Evolutionary conservation across 352 stramenopile species (phyloP), one percentile per base, ranked within the genome.

Genomic region (Globisporangium iwayamae): DNA sequence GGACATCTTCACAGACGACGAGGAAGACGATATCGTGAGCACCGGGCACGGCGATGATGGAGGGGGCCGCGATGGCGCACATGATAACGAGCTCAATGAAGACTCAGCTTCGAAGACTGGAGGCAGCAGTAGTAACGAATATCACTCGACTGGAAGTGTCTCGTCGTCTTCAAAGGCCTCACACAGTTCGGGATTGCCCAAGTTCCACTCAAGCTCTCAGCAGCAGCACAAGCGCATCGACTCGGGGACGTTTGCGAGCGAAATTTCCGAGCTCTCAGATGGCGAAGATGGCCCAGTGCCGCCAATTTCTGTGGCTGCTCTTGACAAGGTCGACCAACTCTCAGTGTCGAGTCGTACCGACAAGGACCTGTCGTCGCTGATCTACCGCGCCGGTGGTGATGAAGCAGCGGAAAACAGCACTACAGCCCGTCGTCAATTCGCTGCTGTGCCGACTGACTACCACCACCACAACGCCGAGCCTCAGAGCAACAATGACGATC

Each of bases 321-420:
- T 11, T 36, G 36, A 54, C 22, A 39, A 36, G 22, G 28, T 11
- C 13, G 53, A 56, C 11, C 46, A 28, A 14, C 20, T 41, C 3
- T 41, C 62, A 47, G 60, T 51, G 0, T 56, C 48, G 34, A 65
- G 72, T 30, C 48, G 43, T 18, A 61, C 46, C 0, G 64, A 68
- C 10, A 50, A 55, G 6, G 69, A 83, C 63, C 66, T 79, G 18
- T 73, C 66, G 11, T 81, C 73, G n/a, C 25, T 81, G 25, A 56
- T 69, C 18, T 81, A 70, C 38, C 60, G 55, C 54, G 63, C 50
- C 30, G 38, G 2, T n/a, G 65, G 76, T 54, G 62, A 72, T 5
- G 57, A 62, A 3, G 20, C 34, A 11, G 20, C 11, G 10, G 60
- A 41, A 20, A 62, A 28, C 14, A 6, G 34, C n/a, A 4, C 14